These are phyloP conservation scores for Colletotrichum tanaceti DNA, from an alignment of 2,329 filamentous ascomycete genomes.

Conservation along the genomic window DNA sequence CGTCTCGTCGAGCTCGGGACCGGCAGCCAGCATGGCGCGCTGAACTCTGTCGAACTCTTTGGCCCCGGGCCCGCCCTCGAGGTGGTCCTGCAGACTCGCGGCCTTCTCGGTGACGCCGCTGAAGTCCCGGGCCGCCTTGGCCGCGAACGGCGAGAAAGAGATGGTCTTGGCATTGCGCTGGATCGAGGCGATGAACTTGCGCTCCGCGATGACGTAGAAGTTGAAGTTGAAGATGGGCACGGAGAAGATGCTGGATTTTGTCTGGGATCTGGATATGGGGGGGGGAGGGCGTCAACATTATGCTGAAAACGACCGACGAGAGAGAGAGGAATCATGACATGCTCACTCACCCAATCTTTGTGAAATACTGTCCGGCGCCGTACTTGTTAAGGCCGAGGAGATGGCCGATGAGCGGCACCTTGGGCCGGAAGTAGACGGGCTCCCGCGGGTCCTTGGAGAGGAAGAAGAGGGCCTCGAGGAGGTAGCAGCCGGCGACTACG, in stretches of 20 bases:
- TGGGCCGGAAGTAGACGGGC: conserved; percentile 10
- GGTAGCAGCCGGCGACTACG: conserved; percentile 10
- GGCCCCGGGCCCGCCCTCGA: conserved; percentile 3
- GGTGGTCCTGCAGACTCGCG: not conserved
- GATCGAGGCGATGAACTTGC: conserved; percentile 8
- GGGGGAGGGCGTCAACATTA: not conserved
- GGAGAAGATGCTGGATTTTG: not conserved
- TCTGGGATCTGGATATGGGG: not conserved
- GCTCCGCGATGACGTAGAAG: conserved; percentile 18
- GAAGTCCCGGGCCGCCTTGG: conserved; percentile 5
- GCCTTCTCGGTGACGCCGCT: conserved; percentile 3
- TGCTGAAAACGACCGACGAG: rapidly evolving
- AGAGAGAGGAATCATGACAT: too few relatives aligned
- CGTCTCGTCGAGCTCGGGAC: conserved; percentile 15
- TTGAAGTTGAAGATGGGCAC: conserved; percentile 16
- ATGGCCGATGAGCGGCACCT: conserved; percentile 29
- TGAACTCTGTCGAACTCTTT: conserved; percentile 18
- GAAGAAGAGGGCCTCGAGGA: conserved; percentile 14
- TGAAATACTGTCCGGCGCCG: conserved; percentile 12
- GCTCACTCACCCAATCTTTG: conserved; percentile 11
- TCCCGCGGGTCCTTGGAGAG: conserved; percentile 8
- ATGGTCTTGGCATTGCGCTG: conserved; percentile 25
- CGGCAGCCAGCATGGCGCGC: conserved; percentile 12
- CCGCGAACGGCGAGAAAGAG: conserved; percentile 19
- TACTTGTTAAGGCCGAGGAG: conserved; percentile 20